phyloP scores from a whole-genome alignment of 768 basidiomycete species.

The Pleurotus djamor region DNA sequence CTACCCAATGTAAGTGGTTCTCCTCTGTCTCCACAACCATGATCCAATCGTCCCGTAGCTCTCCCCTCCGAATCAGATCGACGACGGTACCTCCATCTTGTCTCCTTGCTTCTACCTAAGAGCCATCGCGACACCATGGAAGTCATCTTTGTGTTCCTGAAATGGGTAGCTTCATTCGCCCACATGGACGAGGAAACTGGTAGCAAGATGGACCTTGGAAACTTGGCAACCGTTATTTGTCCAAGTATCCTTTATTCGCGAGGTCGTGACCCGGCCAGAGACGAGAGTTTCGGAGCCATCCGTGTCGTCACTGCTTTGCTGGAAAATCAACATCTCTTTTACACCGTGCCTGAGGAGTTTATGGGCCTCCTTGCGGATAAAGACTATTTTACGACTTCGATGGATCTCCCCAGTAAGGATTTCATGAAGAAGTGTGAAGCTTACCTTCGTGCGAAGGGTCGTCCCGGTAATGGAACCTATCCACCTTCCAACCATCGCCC shows the following conservation, averaged over 20 bases:
- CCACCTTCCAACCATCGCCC: constrained; percentile 33
- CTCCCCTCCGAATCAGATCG: constrained; percentile 76
- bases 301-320: constrained; percentile 82
- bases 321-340: constrained; percentile 94
- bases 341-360: constrained; percentile 92
- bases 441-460: constrained; percentile 75
- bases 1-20: constrained; percentile 73
- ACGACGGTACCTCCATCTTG: constrained; percentile 79
- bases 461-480: constrained; percentile 46
- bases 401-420: constrained; percentile 92
- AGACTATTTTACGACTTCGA: constrained; percentile 84
- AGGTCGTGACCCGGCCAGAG: constrained; percentile 80
- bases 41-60: constrained; percentile 36
- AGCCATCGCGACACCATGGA: constrained; percentile 97
- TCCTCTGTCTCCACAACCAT: not conserved
- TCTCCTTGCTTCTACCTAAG: constrained; percentile 86
- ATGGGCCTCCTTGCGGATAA: constrained; percentile 84
- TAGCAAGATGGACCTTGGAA: constrained; percentile 96
- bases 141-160: constrained; percentile 95
- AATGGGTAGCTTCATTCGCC: constrained; percentile 99
- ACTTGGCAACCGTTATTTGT: constrained; percentile 95
- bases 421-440: constrained; percentile 94
- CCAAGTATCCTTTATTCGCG: constrained; percentile 97
- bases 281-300: constrained; percentile 92
- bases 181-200: constrained; percentile 97